These are phyloP conservation scores for Trichoderma asperelloides DNA, from an alignment of 495 filamentous ascomycete species.

Conservation along the genomic window DNA sequence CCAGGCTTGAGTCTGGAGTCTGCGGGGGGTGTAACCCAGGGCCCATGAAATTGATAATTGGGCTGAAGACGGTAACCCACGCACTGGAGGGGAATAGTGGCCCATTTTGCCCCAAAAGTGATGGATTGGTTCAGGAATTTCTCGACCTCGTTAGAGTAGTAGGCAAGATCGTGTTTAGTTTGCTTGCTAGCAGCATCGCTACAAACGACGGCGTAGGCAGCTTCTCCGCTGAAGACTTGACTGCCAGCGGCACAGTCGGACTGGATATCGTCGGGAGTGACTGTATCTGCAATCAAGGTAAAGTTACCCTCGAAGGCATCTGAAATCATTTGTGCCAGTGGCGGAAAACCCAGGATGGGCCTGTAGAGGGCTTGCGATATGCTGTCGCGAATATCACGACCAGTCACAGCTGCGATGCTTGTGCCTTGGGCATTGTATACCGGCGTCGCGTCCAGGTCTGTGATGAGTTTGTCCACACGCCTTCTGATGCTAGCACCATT, in stretches of 20 bases:
- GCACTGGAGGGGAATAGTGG: slow-evolving; percentile 42
- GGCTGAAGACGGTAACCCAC: slow-evolving; percentile 34
- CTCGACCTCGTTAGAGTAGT: slow-evolving; percentile 33
- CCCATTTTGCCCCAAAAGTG: slow-evolving; percentile 48
- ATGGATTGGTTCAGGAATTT: slow-evolving; percentile 36
- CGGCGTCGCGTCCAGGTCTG: slow-evolving; percentile 13
- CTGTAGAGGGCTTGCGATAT: background rate
- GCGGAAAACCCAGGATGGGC: background rate
- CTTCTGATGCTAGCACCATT: slow-evolving; percentile 32
- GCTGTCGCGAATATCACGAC: background rate
- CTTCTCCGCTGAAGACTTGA: slow-evolving; percentile 14
- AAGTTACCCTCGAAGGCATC: background rate
- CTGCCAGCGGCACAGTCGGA: background rate
- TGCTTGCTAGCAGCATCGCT: slow-evolving; percentile 41
- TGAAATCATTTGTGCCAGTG: background rate
- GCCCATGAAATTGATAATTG: slow-evolving; percentile 19
- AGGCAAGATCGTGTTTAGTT: slow-evolving; percentile 15
- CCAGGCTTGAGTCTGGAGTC: slow-evolving; percentile 2
- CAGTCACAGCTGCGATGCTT: slow-evolving; percentile 14
- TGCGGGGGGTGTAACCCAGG: slow-evolving; percentile 16
- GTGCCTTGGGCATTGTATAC: slow-evolving; percentile 24
- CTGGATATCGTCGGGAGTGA: slow-evolving; percentile 37
- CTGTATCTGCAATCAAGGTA: background rate
- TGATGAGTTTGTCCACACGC: slow-evolving; percentile 30
- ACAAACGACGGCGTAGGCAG: slow-evolving; percentile 43